A percentile compares a stretch with the other conserved stretches of the same genome.
phyloP scores from a whole-genome alignment of 2,329 filamentous ascomycete genomes.

The Trichoderma pleuroti region DNA sequence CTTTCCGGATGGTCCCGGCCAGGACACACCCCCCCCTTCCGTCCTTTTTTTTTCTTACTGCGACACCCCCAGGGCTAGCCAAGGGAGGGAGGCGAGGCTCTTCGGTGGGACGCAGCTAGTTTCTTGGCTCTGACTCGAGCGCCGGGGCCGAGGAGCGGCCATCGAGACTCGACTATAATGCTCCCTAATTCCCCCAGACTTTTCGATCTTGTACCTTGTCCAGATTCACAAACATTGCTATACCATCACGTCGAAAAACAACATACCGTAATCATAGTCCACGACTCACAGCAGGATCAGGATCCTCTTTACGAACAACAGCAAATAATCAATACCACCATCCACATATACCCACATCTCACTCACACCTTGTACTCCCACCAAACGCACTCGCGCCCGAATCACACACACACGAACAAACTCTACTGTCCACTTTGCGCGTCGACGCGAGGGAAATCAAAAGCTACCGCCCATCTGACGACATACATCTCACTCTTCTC shows the following conservation, averaged over 20 bases:
- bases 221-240: neutral
- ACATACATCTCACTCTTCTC: too few relatives aligned
- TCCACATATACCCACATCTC: neutral
- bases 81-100: constrained; percentile 16
- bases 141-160: constrained; percentile 9
- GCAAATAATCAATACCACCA: neutral
- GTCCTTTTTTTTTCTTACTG: neutral
- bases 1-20: constrained; percentile 20
- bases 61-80: neutral
- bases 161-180: constrained; percentile 5
- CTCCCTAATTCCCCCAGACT: constrained; percentile 13
- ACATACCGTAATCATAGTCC: neutral
- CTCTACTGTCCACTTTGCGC: neutral
- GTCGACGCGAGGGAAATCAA: neutral
- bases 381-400: neutral
- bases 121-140: constrained; percentile 15
- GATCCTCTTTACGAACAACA: constrained; percentile 12
- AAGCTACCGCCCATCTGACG: too few relatives aligned
- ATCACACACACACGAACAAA: neutral
- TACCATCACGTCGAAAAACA: neutral
- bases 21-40: neutral
- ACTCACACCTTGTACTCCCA: neutral
- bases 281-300: constrained; percentile 5
- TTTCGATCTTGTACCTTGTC: neutral
- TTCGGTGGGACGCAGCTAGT: constrained; percentile 16